phyloP scores from a whole-genome alignment of 1,284 basidiomycete genomes.

The Veloporphyrellus conicus region DNA sequence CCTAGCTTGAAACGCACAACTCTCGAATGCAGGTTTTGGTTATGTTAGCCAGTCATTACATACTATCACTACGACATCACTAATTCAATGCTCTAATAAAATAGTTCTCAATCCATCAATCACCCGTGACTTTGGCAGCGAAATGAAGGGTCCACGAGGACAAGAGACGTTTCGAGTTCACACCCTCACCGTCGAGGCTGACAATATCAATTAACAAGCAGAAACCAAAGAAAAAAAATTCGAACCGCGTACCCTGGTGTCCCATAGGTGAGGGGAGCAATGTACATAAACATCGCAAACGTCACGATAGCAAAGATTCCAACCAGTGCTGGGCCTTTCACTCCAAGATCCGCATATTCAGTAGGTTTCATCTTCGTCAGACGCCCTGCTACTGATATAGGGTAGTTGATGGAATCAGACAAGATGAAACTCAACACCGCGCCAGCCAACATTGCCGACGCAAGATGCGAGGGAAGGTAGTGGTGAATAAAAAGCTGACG shows the following conservation, averaged over 20 bases:
- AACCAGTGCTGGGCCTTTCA: conserved; percentile 65
- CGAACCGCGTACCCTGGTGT: conserved; percentile 71
- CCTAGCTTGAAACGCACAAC: not conserved
- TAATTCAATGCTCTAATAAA: conserved; percentile 17
- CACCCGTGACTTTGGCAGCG: conserved; percentile 61
- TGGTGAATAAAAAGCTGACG: conserved; percentile 97
- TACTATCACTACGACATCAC: conserved; percentile 20
- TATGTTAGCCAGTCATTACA: conserved; percentile 20
- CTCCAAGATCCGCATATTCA: conserved; percentile 69
- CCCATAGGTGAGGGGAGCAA: conserved; percentile 88
- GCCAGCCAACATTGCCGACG: conserved; percentile 88
- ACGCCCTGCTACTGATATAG: conserved; percentile 69
- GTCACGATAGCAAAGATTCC: conserved; percentile 55
- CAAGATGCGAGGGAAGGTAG: conserved; percentile 93
- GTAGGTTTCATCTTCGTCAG: conserved; percentile 57
- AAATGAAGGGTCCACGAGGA: conserved; percentile 83
- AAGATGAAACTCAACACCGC: conserved; percentile 88
- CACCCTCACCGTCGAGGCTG: conserved; percentile 69
- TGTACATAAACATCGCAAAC: conserved; percentile 68
- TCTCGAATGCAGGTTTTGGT: conserved; percentile 1
- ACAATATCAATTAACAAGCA: conserved; percentile 12
- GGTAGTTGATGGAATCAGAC: conserved; percentile 91
- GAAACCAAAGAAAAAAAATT: not conserved
- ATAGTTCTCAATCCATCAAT: conserved; percentile 25
- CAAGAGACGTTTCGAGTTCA: conserved; percentile 68